A percentile compares a stretch with the other conserved stretches of the same genome.
Evolutionary conservation across 1,284 basidiomycete species (phyloP).

Genomic region (Veloboletus limbatus): DNA sequence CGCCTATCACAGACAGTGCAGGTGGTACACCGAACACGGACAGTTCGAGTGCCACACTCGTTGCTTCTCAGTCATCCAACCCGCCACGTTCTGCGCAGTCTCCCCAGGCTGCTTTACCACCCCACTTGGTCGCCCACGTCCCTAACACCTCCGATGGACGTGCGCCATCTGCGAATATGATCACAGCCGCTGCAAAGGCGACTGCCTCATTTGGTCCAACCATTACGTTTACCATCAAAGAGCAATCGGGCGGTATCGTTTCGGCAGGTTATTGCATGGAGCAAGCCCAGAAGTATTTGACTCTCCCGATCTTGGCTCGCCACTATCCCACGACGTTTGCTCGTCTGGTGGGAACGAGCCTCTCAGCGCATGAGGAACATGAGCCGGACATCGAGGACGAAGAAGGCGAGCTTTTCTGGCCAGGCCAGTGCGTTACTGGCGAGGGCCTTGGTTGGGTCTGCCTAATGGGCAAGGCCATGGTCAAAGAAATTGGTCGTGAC

Average conservation of each 20-base stretch:
- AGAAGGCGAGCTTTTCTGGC: slow-evolving; percentile 79
- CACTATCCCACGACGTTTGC: slow-evolving; percentile 72
- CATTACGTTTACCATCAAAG: slow-evolving; percentile 43
- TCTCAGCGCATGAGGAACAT: slow-evolving; percentile 61
- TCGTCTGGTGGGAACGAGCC: slow-evolving; percentile 62
- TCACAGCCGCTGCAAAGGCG: slow-evolving; percentile 32
- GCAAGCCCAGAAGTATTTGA: slow-evolving; percentile 52
- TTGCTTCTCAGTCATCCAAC: slow-evolving; percentile 29
- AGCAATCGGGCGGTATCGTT: slow-evolving; percentile 44
- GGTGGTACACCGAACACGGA: slow-evolving; percentile 44
- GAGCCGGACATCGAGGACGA: slow-evolving; percentile 79
- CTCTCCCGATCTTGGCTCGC: slow-evolving; percentile 58
- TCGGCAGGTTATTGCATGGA: slow-evolving; percentile 47
- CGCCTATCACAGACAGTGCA: slow-evolving; percentile 54
- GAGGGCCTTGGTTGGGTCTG: slow-evolving; percentile 79
- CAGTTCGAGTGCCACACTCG: slow-evolving; percentile 26
- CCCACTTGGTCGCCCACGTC: slow-evolving; percentile 29
- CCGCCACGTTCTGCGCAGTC: slow-evolving; percentile 26
- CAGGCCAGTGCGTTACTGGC: slow-evolving; percentile 61
- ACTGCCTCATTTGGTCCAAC: slow-evolving; percentile 29
- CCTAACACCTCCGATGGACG: slow-evolving; percentile 31
- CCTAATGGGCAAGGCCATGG: slow-evolving; percentile 76
- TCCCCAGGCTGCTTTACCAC: slow-evolving; percentile 27
- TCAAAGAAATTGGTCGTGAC: slow-evolving; percentile 70
- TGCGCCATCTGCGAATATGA: slow-evolving; percentile 26